These are phyloP conservation scores for Penicillium italicum DNA, from an alignment of 2,329 filamentous ascomycete genomes.

Conservation along the genomic window DNA sequence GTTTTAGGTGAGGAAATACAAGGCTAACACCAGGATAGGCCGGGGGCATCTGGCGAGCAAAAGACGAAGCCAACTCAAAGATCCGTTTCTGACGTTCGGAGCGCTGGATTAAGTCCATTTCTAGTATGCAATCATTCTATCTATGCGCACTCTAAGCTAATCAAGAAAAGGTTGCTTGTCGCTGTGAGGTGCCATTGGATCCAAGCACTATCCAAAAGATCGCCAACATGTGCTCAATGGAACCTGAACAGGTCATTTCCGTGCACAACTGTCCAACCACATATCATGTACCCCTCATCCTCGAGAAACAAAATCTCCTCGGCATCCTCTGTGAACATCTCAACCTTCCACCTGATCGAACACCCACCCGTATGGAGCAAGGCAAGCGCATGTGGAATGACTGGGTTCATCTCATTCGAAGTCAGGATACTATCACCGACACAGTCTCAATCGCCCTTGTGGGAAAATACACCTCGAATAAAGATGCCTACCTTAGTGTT, in stretches of 20 bases:
- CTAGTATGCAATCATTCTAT: conserved; percentile 35
- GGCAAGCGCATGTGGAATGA: conserved; percentile 70
- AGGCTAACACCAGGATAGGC: background rate
- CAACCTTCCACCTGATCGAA: conserved; percentile 56
- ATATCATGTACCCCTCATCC: conserved; percentile 92
- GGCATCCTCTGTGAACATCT: conserved; percentile 63
- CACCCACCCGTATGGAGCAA: conserved; percentile 54
- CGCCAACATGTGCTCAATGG: conserved; percentile 82
- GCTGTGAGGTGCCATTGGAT: conserved; percentile 75
- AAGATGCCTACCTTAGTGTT: conserved; percentile 82
- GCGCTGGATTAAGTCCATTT: conserved; percentile 70
- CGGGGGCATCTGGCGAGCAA: conserved; percentile 57
- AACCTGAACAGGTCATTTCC: conserved; percentile 76
- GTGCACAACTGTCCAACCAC: conserved; percentile 86
- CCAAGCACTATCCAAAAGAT: conserved; percentile 78
- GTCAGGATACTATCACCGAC: conserved; percentile 63
- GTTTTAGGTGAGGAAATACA: background rate
- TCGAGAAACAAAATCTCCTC: conserved; percentile 75
- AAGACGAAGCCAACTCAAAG: conserved; percentile 98
- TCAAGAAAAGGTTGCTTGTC: conserved; percentile 69
- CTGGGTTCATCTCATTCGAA: conserved; percentile 70
- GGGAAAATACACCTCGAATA: conserved; percentile 82
- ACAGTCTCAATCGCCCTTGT: conserved; percentile 79
- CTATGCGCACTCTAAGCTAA: background rate
- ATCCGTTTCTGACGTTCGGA: conserved; percentile 78